These are phyloP conservation scores for Teunomyces stri DNA, from an alignment of 805 yeast species.

Conservation along the genomic window DNA sequence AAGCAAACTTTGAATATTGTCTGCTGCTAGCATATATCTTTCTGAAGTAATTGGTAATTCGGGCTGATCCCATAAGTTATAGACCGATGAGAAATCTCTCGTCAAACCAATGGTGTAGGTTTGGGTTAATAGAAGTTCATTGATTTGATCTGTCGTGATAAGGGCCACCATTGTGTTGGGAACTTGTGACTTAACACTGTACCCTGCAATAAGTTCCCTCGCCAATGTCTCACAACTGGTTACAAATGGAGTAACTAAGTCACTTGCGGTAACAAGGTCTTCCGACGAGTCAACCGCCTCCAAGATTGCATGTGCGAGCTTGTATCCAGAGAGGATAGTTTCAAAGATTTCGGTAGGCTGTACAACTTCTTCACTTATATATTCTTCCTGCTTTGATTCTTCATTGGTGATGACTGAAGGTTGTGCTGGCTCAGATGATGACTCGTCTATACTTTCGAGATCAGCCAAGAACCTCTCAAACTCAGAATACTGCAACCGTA, in stretches of 20 bases:
- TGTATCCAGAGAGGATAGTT: conserved; percentile 27
- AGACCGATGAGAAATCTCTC: neutral
- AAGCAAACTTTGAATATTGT: conserved; percentile 42
- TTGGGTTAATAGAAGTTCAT: conserved; percentile 32
- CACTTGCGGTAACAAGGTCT: conserved; percentile 3
- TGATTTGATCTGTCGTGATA: conserved; percentile 23
- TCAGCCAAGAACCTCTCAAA: conserved; percentile 28
- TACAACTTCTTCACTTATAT: conserved; percentile 20
- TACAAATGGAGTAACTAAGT: conserved; percentile 20
- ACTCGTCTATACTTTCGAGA: conserved; percentile 11
- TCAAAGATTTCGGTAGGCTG: conserved; percentile 39
- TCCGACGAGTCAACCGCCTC: conserved; percentile 18
- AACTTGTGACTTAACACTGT: conserved; percentile 13
- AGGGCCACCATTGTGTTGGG: conserved; percentile 24
- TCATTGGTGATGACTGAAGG: neutral
- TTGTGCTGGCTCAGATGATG: neutral
- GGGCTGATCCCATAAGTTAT: conserved; percentile 35
- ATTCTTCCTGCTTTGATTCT: conserved; percentile 11
- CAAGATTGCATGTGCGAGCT: conserved; percentile 27
- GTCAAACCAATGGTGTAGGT: conserved; percentile 27
- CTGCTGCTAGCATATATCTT: conserved; percentile 40
- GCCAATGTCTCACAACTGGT: conserved; percentile 18
- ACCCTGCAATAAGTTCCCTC: conserved; percentile 15
- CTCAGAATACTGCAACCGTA: conserved; percentile 24
- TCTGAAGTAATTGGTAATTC: conserved; percentile 31